A percentile compares a stretch with the other conserved stretches of the same genome.
These are phyloP conservation scores for Blastocystis sp. DNA, from an alignment of 352 stramenopile species.

Conservation along the genomic window DNA sequence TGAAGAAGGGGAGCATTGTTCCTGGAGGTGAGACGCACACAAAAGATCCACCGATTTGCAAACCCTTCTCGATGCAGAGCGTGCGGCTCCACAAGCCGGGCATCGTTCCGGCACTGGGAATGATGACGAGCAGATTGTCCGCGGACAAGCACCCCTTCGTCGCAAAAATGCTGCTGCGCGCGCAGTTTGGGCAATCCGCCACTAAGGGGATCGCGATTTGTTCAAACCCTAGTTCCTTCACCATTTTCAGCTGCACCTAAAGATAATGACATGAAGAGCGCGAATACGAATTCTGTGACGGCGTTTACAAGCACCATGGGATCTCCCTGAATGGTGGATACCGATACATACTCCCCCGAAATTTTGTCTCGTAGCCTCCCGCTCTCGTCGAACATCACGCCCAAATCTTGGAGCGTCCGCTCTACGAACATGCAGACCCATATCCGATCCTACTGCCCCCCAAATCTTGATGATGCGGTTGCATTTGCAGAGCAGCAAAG, in stretches of 20 bases:
- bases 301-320: constrained; percentile 42
- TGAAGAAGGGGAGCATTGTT: constrained; percentile 82
- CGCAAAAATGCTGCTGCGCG: constrained; percentile 47
- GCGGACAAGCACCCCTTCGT: constrained; percentile 50
- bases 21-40: neutral
- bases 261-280: neutral
- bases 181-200: constrained; percentile 38
- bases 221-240: constrained; percentile 52
- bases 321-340: constrained; percentile 38
- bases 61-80: constrained; percentile 80
- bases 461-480: neutral
- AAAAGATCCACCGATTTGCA: constrained; percentile 76
- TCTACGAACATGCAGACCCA: neutral
- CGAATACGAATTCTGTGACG: constrained; percentile 44
- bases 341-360: constrained; percentile 48
- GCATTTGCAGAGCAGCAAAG: neutral
- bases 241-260: constrained; percentile 64
- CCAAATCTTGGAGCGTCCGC: constrained; percentile 51
- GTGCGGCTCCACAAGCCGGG: constrained; percentile 81
- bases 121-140: constrained; percentile 78
- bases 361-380: constrained; percentile 9
- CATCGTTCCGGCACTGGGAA: constrained; percentile 79
- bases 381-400: constrained; percentile 20
- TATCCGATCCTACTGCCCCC: neutral
- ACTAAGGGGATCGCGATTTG: constrained; percentile 51